A percentile compares a stretch with the other conserved stretches of the same genome.
phyloP scores from a whole-genome alignment of 192 early-diverging fungal species.

The Coemansia pectinata region DNA sequence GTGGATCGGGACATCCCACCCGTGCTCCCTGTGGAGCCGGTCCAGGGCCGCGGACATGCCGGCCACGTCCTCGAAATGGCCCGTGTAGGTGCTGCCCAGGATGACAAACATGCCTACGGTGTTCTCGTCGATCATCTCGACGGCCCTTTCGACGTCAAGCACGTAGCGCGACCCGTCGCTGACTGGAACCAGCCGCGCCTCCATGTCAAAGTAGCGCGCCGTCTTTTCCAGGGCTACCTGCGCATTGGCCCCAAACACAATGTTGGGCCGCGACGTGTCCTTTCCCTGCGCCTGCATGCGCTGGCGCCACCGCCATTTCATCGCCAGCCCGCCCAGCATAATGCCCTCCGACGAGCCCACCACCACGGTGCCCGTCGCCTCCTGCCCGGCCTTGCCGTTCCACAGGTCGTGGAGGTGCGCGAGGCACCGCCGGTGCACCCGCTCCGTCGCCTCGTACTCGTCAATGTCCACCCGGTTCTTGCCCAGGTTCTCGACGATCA shows the following conservation, averaged over 20 bases:
- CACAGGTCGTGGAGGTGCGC: constrained; percentile 72
- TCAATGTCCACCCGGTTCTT: constrained; percentile 78
- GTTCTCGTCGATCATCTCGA: constrained; percentile 76
- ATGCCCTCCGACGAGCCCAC: constrained; percentile 81
- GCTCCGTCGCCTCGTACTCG: constrained; percentile 68
- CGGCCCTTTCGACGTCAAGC: constrained; percentile 65
- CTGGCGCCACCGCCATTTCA: constrained; percentile 77
- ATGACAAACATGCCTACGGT: constrained; percentile 80
- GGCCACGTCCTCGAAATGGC: constrained; percentile 79
- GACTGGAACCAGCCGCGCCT: constrained; percentile 66
- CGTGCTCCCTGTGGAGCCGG: constrained; percentile 60
- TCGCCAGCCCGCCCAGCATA: constrained; percentile 71
- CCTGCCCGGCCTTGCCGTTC: constrained; percentile 52
- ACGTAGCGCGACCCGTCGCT: constrained; percentile 54
- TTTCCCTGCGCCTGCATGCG: constrained; percentile 62
- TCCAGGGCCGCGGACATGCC: constrained; percentile 64
- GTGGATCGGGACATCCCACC: constrained; percentile 76
- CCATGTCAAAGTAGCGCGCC: constrained; percentile 76
- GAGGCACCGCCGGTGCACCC: constrained; percentile 67
- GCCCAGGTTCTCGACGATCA: constrained; percentile 71
- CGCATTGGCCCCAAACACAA: constrained; percentile 75
- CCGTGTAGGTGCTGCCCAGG: constrained; percentile 80
- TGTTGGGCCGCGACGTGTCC: constrained; percentile 69
- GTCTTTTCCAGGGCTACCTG: constrained; percentile 77
- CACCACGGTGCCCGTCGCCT: constrained; percentile 68